phyloP scores from a whole-genome alignment of 306 rosid species.

The Rosa rugosa region DNA sequence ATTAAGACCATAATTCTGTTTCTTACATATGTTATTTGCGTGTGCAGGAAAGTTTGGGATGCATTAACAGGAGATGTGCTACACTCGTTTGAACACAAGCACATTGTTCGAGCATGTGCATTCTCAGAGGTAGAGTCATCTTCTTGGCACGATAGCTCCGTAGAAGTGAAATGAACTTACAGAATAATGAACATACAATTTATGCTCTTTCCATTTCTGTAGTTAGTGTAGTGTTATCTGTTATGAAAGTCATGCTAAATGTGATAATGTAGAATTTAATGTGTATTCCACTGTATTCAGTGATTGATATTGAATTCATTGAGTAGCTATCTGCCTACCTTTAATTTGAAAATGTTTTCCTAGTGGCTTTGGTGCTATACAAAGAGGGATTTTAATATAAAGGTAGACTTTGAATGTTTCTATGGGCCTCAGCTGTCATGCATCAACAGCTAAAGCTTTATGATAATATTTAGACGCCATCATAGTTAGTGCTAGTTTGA shows the following conservation, averaged over 20 bases:
- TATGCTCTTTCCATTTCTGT: background rate
- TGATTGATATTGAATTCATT: background rate
- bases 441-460: background rate
- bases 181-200: background rate
- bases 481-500: background rate
- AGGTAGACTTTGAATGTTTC: conserved; percentile 7
- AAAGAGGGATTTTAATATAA: background rate
- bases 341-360: background rate
- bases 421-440: background rate
- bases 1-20: background rate
- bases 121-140: conserved; percentile 74
- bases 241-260: background rate
- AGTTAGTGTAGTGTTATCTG: background rate
- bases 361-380: background rate
- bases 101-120: conserved; percentile 94
- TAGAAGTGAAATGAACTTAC: background rate
- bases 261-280: background rate
- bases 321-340: background rate
- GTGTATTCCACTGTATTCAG: background rate
- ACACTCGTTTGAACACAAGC: conserved; percentile 97
- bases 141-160: background rate
- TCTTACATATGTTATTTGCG: background rate
- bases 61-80: conserved; percentile 89
- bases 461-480: background rate
- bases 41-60: conserved; percentile 95